phyloP scores from a whole-genome alignment of 2,329 filamentous ascomycete genomes.

The Monosporascus sp. region DNA sequence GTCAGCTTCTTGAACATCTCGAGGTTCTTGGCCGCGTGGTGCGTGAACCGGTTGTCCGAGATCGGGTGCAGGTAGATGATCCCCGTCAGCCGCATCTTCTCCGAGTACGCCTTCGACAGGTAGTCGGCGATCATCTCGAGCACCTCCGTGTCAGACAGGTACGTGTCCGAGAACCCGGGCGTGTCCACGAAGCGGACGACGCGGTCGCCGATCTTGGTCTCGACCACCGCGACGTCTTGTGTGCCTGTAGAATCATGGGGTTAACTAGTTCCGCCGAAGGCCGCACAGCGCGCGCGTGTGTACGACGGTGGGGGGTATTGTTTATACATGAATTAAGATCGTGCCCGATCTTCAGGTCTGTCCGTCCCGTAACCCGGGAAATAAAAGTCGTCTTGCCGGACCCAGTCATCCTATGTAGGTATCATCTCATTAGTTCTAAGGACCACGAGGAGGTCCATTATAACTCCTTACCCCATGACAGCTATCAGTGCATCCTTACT shows the following conservation, averaged over 20 bases:
- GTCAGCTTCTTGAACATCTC: constrained; percentile 39
- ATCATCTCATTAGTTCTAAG: not conserved
- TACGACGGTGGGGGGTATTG: not conserved
- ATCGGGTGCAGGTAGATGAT: constrained; percentile 43
- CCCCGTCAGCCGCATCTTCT: constrained; percentile 30
- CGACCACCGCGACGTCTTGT: constrained; percentile 22
- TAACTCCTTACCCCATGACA: not conserved
- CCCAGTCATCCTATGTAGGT: constrained; percentile 25
- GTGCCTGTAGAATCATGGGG: constrained; percentile 16
- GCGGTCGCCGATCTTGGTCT: constrained; percentile 21
- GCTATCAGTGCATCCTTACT: not conserved
- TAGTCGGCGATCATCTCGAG: constrained; percentile 35
- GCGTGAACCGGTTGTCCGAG: constrained; percentile 33
- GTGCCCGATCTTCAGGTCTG: constrained; percentile 27
- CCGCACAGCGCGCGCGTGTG: no score
- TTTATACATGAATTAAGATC: constrained; percentile 26
- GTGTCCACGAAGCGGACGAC: constrained; percentile 36
- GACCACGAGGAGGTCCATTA: not conserved
- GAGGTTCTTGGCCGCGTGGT: constrained; percentile 34
- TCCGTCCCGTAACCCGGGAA: constrained; percentile 26
- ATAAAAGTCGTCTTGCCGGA: constrained; percentile 34
- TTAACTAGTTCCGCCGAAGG: no score
- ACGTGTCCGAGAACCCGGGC: constrained; percentile 42
- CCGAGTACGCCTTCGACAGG: constrained; percentile 26
- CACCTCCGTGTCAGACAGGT: constrained; percentile 36